A percentile compares a stretch with the other conserved stretches of the same genome.
phyloP scores from a whole-genome alignment of 1,284 basidiomycete genomes.

The Chiua sp. region DNA sequence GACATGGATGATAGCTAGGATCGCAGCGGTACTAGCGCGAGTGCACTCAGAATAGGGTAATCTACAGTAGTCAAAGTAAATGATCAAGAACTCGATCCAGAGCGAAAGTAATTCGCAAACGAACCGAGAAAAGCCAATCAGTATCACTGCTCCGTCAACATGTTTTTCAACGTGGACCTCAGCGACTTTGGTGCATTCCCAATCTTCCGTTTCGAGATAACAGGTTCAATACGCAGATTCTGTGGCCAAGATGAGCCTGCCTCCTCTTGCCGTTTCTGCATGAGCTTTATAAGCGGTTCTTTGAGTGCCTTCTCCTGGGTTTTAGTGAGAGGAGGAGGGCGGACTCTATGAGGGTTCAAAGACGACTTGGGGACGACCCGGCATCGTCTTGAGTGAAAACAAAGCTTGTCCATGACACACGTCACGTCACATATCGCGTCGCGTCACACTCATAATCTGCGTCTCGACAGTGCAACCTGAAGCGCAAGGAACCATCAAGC shows the following conservation, averaged over 20 bases:
- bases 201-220: conserved; percentile 42
- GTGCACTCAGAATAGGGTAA: neutral
- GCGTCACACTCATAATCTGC: conserved; percentile 19
- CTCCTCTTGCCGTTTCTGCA: conserved; percentile 44
- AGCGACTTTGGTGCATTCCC: conserved; percentile 41
- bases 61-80: conserved; percentile 6
- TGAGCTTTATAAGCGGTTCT: conserved; percentile 44
- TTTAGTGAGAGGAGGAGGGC: conserved; percentile 35
- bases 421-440: conserved; percentile 27
- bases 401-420: neutral
- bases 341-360: conserved; percentile 31
- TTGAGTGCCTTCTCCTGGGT: conserved; percentile 37
- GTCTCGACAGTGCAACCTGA: conserved; percentile 20
- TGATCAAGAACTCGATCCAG: conserved; percentile 6
- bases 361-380: conserved; percentile 46
- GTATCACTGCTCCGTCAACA: conserved; percentile 44
- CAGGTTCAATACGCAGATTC: conserved; percentile 52
- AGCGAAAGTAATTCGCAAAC: neutral
- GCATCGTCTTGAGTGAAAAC: conserved; percentile 3
- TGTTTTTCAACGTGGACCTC: conserved; percentile 41
- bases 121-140: neutral
- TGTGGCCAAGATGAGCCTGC: conserved; percentile 44
- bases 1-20: neutral
- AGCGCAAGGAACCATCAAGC: conserved; percentile 20
- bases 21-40: neutral